Evolutionary conservation across 208 protist species (phyloP).

Genomic region (Spongospora subterranea): DNA sequence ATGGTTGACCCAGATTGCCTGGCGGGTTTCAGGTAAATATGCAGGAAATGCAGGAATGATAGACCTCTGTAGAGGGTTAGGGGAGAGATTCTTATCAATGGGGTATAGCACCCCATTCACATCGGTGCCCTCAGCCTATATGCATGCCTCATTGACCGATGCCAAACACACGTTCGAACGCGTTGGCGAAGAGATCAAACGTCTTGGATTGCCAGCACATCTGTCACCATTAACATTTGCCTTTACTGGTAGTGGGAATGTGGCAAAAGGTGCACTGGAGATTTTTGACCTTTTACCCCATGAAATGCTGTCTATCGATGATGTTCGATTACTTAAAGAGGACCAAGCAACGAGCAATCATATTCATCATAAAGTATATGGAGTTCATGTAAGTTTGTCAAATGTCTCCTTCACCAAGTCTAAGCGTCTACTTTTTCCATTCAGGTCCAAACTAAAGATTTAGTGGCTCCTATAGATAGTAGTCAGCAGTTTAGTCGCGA

Average conservation of each 20-base stretch:
- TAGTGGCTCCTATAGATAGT: background rate
- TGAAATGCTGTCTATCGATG: conserved; percentile 21
- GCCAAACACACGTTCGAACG: conserved; percentile 3
- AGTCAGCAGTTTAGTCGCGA: background rate
- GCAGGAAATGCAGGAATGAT: conserved; percentile 58
- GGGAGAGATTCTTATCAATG: conserved; percentile 50
- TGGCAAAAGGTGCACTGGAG: conserved; percentile 53
- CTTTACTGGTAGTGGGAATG: conserved; percentile 52
- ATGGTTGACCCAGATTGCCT: background rate
- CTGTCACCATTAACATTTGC: conserved; percentile 43
- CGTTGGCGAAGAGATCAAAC: background rate
- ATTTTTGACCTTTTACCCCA: conserved; percentile 58
- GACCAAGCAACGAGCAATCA: background rate
- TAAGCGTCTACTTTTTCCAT: background rate
- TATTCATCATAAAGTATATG: conserved; percentile 42
- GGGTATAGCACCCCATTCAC: conserved; percentile 34
- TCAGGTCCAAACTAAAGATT: background rate
- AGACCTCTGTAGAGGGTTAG: background rate
- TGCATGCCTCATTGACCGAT: conserved; percentile 29
- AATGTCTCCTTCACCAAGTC: background rate
- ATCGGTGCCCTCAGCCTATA: conserved; percentile 30
- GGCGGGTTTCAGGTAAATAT: background rate
- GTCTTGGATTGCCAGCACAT: background rate
- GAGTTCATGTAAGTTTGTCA: background rate
- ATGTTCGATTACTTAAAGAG: background rate